Conservation (phyloP, 2,329 filamentous ascomycete genomes). For the Spiromastix sp. region DNA sequence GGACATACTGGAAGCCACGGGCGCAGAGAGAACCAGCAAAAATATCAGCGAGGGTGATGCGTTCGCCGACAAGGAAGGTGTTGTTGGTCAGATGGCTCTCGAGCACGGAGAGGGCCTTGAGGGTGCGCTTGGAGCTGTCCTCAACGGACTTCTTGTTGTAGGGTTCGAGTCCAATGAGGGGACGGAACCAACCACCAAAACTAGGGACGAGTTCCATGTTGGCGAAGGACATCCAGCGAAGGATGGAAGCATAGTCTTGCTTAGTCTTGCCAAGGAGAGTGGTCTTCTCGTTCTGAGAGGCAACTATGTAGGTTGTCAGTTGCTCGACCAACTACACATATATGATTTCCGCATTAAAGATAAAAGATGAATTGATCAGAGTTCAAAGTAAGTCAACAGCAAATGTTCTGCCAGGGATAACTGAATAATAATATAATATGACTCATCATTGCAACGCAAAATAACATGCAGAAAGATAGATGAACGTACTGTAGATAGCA, state of each 20-base stretch:
- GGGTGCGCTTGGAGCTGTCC: constrained; percentile 58
- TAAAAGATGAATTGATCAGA: constrained; percentile 53
- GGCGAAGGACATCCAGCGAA: constrained; percentile 96
- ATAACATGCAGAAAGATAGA: constrained; percentile 14
- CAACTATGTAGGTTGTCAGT: constrained; percentile 49
- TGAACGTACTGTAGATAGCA: constrained; percentile 85
- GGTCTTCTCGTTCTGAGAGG: constrained; percentile 99
- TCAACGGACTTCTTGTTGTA: constrained; percentile 99
- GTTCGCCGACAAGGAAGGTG: constrained; percentile 97
- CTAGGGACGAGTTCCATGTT: constrained; percentile 72
- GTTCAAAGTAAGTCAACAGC: constrained; percentile 65
- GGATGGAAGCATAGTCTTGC: constrained; percentile 98
- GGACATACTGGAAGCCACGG: constrained; percentile 88
- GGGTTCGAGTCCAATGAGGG: constrained; percentile 65
- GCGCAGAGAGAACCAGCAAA: constrained; percentile 69
- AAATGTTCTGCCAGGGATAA: constrained; percentile 97
- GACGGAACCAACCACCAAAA: constrained; percentile 73
- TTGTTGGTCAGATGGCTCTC: constrained; percentile 84
- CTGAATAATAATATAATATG: constrained; percentile 63
- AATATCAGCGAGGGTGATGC: constrained; percentile 90
- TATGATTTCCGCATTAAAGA: constrained; percentile 1
- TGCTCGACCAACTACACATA: neutral
- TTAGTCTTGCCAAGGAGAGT: constrained; percentile 96
- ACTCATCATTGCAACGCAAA: constrained; percentile 55
- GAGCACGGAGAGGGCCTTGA: constrained; percentile 59